These are phyloP conservation scores for Claviceps fusiformis DNA, from an alignment of 2,329 filamentous ascomycete species.

Conservation along the genomic window DNA sequence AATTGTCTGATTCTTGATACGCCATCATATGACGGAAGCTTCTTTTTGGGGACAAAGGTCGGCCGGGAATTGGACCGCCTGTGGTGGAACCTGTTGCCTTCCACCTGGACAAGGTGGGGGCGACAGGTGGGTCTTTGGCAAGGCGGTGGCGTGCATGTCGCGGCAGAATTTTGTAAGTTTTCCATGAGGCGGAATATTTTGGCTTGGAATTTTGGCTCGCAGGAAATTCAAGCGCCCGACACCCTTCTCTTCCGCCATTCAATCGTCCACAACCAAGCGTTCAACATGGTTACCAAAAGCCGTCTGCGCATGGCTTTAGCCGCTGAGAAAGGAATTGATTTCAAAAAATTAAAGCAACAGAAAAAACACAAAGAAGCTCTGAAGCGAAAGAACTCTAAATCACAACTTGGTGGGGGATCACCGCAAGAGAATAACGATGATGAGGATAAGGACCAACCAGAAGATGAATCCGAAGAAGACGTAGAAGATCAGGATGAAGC, in stretches of 20 bases:
- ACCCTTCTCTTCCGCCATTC: not conserved
- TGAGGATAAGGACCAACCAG: not conserved
- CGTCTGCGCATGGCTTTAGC: constrained; percentile 41
- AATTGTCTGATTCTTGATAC: not conserved
- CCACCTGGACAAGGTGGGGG: not conserved
- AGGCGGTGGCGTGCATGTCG: constrained; percentile 1
- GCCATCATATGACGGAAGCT: not conserved
- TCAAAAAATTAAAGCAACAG: constrained; percentile 36
- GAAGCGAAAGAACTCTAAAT: constrained; percentile 22
- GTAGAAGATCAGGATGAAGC: constrained; percentile 22
- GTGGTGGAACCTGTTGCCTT: not conserved
- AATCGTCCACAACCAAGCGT: not conserved
- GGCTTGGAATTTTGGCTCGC: not conserved
- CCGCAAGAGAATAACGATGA: not conserved
- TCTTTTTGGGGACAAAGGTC: too few species aligned
- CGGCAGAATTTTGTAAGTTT: constrained; percentile 7
- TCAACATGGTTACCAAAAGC: constrained; percentile 29
- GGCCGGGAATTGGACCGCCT: not conserved
- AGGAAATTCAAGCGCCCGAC: not conserved
- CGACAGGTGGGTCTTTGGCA: not conserved
- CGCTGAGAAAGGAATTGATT: constrained; percentile 40
- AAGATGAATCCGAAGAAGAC: constrained; percentile 18
- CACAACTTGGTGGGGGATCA: constrained; percentile 10
- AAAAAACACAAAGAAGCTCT: constrained; percentile 32
- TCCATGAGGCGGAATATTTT: constrained; percentile 1